Percentiles rank a stretch among this genome's conserved stretches.
These are phyloP conservation scores for Fusarium udum DNA, from an alignment of 2,329 filamentous ascomycete species.

Conservation along the genomic window DNA sequence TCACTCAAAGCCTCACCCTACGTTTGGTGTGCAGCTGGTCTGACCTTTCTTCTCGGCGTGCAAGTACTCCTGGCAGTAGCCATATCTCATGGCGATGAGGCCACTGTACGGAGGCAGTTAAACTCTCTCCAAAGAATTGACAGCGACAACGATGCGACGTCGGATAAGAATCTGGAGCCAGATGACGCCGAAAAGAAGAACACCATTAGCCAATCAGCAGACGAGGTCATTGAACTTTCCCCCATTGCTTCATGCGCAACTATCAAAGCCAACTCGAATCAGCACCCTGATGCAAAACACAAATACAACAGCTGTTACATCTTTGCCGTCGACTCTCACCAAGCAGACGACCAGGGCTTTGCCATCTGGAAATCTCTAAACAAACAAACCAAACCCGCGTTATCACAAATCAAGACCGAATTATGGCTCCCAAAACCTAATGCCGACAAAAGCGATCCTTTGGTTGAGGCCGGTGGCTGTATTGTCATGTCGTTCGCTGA, in stretches of 20 bases:
- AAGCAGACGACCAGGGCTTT: background rate
- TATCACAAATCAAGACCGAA: background rate
- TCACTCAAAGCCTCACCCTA: background rate
- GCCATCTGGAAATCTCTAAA: background rate
- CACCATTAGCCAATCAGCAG: accelerated
- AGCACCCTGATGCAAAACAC: accelerated
- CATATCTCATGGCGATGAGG: conserved; percentile 2
- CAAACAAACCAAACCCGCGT: background rate
- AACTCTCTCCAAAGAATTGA: background rate
- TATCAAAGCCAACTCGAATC: background rate
- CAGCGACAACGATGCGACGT: accelerated
- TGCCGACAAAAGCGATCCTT: background rate
- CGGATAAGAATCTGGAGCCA: accelerated
- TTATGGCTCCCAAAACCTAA: background rate
- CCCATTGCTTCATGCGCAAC: background rate
- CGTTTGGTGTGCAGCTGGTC: background rate
- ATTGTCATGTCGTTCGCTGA: conserved; percentile 5
- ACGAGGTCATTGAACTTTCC: background rate
- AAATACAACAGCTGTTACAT: background rate
- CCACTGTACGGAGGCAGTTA: conserved; percentile 2
- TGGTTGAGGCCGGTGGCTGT: background rate
- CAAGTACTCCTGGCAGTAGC: conserved; percentile 1
- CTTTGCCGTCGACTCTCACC: background rate
- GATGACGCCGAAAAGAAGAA: no score
- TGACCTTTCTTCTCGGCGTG: conserved; percentile 11